Evolutionary conservation across 2,329 filamentous ascomycete genomes (phyloP), one percentile per base, ranked within the genome.

Genomic region (Fusarium zealandicum): DNA sequence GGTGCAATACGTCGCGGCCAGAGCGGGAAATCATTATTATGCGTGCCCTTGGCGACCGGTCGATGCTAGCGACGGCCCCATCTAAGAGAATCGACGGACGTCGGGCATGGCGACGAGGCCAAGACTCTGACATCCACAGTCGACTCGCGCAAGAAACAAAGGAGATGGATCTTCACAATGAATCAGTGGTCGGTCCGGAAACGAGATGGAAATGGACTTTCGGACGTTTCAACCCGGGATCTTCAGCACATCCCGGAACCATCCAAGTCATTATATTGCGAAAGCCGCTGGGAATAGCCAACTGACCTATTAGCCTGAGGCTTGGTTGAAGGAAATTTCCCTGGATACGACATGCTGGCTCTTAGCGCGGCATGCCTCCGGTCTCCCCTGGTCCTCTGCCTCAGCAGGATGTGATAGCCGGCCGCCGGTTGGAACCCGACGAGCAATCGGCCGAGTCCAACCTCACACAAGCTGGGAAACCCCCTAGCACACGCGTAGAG

Each of bases 391-490:
- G 28, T 6, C 40, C 28, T 32, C 28, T 28, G 28, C 41, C n/a
- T 33, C 17, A 31, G 39, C 22, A 39, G 22, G 22, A 9, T 28
- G 32, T 44, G 31, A 20, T 22, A 52, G 32, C 17, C 27, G 40
- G 41, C 20, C 50, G 45, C 32, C 54, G 32, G 14, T 51, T 40
- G 40, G 49, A 41, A 32, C 41, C 55, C 42, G 45, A 33, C 35
- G 30, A 55, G 48, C 57, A 63, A 59, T 61, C 61, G 58, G 58
- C 60, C 50, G 60, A 64, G 47, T 51, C 31, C 30, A 59, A 17
- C 22, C 38, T 52, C 46, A 35, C 28, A 40, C 42, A 44, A 28
- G 28, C n/a, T 30, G 18, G 28, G 31, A 25, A 22, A 22, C 16
- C 33, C 37, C 48, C 39, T 20, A 20, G 20, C 58, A 53, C 28